Conservation (phyloP, 208 protist genomes). For the Leptomonas pyrrhocoris region DNA sequence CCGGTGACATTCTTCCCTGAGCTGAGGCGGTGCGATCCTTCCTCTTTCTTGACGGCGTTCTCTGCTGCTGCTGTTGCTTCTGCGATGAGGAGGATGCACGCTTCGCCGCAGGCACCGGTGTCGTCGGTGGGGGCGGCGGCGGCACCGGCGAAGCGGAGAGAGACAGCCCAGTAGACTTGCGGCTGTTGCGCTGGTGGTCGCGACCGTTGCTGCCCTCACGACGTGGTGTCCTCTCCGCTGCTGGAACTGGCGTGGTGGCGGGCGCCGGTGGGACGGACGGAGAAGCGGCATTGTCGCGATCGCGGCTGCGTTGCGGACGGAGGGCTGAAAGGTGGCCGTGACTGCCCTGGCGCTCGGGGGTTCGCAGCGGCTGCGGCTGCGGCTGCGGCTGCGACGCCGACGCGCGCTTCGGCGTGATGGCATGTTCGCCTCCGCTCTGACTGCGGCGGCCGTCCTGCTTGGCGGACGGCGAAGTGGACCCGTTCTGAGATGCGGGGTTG, state of each 20-base stretch:
- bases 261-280: slow-evolving; percentile 12
- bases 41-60: slow-evolving; percentile 4
- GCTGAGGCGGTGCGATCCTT: not conserved
- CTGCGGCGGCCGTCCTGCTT: slow-evolving; percentile 6
- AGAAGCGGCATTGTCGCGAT: not conserved
- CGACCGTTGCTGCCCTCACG: not conserved
- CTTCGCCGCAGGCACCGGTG: slow-evolving; percentile 9
- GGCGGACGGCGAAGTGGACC: not conserved
- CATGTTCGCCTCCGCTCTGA: not conserved
- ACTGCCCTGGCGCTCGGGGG: slow-evolving; percentile 9
- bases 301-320: not conserved
- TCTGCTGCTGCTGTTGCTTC: not conserved
- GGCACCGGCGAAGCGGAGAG: slow-evolving; percentile 16
- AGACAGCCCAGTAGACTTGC: not conserved
- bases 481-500: not conserved
- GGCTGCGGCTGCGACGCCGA: slow-evolving; percentile 11
- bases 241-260: slow-evolving; percentile 21
- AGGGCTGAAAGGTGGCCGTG: not conserved
- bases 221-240: slow-evolving; percentile 4
- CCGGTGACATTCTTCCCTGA: not conserved
- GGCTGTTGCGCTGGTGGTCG: not conserved
- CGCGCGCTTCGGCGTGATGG: slow-evolving; percentile 8
- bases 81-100: not conserved
- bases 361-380: slow-evolving; percentile 4
- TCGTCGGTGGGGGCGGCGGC: slow-evolving; percentile 23